These are phyloP conservation scores for Herpotrichia juniperi DNA, from an alignment of 2,329 filamentous ascomycete genomes.

Conservation along the genomic window DNA sequence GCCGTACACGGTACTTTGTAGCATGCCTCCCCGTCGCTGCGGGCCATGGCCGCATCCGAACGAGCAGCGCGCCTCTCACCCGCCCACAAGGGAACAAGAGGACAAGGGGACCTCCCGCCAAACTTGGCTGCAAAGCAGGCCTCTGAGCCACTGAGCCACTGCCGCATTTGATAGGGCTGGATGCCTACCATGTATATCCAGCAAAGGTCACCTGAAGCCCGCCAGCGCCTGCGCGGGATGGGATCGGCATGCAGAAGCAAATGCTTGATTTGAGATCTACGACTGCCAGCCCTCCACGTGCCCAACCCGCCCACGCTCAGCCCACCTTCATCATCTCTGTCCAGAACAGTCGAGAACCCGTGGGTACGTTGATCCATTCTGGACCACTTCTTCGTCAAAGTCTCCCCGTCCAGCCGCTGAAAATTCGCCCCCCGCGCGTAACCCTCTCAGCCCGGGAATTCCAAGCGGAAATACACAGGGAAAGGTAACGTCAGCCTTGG, in stretches of 20 bases:
- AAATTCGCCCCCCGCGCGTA: background rate
- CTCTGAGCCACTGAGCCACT: conserved; percentile 7
- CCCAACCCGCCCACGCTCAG: conserved; percentile 15
- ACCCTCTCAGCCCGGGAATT: background rate
- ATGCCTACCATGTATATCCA: too few species aligned
- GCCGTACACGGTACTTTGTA: background rate
- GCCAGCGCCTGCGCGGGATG: conserved; percentile 2
- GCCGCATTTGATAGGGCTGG: conserved; percentile 37
- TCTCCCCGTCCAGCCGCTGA: background rate
- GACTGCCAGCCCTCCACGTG: conserved; percentile 26
- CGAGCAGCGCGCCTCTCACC: too few species aligned
- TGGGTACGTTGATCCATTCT: background rate
- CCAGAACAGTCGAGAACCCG: background rate
- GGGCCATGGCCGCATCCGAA: background rate
- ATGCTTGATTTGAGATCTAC: conserved; percentile 5
- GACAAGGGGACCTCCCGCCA: too few species aligned
- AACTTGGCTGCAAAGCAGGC: conserved; percentile 1
- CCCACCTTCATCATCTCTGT: background rate
- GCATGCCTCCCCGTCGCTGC: background rate
- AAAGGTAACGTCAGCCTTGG: conserved; percentile 5
- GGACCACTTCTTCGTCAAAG: background rate
- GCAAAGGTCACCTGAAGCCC: too few species aligned
- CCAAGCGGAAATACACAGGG: too few species aligned
- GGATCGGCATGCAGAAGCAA: conserved; percentile 8
- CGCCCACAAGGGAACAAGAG: too few species aligned